Percentiles rank a stretch among this genome's conserved stretches.
Conservation (phyloP, 306 rosid genomes). For the Arachis stenosperma region DNA sequence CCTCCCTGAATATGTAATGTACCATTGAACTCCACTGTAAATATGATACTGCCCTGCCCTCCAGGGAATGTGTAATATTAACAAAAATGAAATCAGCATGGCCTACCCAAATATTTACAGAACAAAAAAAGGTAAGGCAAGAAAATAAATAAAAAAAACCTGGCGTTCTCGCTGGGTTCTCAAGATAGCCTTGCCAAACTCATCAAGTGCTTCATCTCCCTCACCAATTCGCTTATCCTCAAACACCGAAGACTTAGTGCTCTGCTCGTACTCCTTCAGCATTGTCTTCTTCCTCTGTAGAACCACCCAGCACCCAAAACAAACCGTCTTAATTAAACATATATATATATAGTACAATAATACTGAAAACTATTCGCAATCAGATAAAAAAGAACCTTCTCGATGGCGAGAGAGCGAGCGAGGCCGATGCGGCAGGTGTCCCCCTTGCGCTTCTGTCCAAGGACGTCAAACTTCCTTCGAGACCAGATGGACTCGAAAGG, state of each 20-base stretch:
- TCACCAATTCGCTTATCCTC: conserved; percentile 87
- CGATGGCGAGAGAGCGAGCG: conserved; percentile 72
- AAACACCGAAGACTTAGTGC: conserved; percentile 64
- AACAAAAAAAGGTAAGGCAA: background rate
- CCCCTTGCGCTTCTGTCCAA: conserved; percentile 88
- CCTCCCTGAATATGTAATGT: too few species aligned
- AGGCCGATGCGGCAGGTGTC: conserved; percentile 76
- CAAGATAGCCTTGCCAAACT: conserved; percentile 78
- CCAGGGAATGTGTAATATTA: too few species aligned
- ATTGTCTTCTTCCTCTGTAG: conserved; percentile 79
- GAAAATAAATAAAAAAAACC: conserved; percentile 39
- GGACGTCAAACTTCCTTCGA: conserved; percentile 68
- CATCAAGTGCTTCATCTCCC: conserved; percentile 63
- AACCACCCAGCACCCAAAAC: background rate
- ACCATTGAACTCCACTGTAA: too few species aligned
- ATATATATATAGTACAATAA: background rate
- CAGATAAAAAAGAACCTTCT: conserved; percentile 48
- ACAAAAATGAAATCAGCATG: too few species aligned
- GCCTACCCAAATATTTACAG: background rate
- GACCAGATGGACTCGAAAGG: conserved; percentile 90
- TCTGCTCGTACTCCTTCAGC: conserved; percentile 76
- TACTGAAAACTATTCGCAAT: background rate
- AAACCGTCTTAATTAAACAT: background rate
- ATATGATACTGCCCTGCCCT: too few species aligned
- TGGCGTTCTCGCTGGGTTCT: conserved; percentile 85